Conservation (phyloP, 768 basidiomycete species). For the Termitomyces sp. region DNA sequence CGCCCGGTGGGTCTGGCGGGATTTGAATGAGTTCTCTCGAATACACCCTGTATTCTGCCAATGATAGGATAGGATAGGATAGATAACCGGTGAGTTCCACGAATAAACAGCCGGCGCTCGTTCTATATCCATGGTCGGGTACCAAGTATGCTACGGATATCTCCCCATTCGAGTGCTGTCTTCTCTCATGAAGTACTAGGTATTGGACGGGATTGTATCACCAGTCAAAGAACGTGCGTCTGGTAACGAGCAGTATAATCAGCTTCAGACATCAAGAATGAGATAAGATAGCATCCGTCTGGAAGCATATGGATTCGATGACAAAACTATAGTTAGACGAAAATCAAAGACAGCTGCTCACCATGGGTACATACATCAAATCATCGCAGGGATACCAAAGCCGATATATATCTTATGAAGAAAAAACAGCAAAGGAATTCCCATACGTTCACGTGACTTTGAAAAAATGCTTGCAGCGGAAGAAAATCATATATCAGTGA, state of each 20-base stretch:
- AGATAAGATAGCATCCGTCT: background rate
- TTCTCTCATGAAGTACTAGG: too few species aligned
- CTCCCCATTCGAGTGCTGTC: too few species aligned
- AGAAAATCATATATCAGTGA: background rate
- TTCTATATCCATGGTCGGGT: too few species aligned
- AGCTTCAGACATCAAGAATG: background rate
- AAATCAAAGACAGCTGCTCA: background rate
- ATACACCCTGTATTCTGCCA: background rate
- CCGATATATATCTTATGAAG: background rate
- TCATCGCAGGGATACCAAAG: background rate
- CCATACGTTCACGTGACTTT: background rate
- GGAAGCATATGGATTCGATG: background rate
- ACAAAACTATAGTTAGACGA: background rate
- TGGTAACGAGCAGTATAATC: background rate
- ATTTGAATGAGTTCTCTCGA: background rate
- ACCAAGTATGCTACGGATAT: too few species aligned
- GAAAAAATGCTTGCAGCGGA: background rate
- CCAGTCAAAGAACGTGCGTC: too few species aligned
- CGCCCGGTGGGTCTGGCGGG: background rate
- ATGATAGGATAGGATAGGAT: too few species aligned
- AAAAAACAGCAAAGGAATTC: background rate
- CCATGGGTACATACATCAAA: background rate
- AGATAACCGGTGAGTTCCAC: too few species aligned
- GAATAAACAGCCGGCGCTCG: too few species aligned
- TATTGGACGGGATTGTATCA: background rate